Conservation (phyloP, 2,329 filamentous ascomycete species). For the Tolypocladium tropicale region DNA sequence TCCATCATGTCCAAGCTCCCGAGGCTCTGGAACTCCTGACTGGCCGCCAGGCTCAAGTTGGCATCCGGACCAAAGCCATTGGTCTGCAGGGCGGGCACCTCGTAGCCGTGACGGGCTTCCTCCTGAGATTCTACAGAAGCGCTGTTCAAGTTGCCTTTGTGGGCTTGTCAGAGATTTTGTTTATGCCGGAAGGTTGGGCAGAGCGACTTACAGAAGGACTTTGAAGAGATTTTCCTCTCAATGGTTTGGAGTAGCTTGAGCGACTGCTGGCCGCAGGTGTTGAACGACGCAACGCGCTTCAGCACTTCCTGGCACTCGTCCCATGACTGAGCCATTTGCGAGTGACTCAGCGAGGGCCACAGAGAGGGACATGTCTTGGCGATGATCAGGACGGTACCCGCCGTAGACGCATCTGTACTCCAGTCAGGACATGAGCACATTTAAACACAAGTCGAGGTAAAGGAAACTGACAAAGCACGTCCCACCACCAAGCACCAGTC, state of each 20-base stretch:
- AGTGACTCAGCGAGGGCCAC: background rate
- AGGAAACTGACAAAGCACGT: slow-evolving; percentile 24
- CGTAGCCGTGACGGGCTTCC: background rate
- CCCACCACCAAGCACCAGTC: slow-evolving; percentile 26
- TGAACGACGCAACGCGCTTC: background rate
- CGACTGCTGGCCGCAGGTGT: background rate
- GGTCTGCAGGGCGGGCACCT: background rate
- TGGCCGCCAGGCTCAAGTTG: background rate
- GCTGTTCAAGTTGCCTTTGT: background rate
- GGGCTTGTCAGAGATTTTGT: background rate
- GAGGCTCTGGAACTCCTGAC: background rate
- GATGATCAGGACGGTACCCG: slow-evolving; percentile 9
- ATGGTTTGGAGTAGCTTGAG: slow-evolving; percentile 2
- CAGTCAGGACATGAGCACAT: background rate
- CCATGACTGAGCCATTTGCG: slow-evolving; percentile 1
- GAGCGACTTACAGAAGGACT: background rate
- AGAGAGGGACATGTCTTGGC: slow-evolving; percentile 3
- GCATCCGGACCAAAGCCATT: background rate
- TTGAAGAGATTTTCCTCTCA: background rate
- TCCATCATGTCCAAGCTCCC: slow-evolving; percentile 1
- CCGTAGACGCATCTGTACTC: slow-evolving; percentile 7
- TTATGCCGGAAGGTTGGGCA: background rate
- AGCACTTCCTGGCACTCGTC: slow-evolving; percentile 5
- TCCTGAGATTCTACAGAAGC: background rate
- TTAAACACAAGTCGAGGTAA: background rate